Evolutionary conservation across 1,284 basidiomycete genomes (phyloP), one percentile per base, ranked within the genome.

Genomic region (Rugiboletus extremiorientalis): DNA sequence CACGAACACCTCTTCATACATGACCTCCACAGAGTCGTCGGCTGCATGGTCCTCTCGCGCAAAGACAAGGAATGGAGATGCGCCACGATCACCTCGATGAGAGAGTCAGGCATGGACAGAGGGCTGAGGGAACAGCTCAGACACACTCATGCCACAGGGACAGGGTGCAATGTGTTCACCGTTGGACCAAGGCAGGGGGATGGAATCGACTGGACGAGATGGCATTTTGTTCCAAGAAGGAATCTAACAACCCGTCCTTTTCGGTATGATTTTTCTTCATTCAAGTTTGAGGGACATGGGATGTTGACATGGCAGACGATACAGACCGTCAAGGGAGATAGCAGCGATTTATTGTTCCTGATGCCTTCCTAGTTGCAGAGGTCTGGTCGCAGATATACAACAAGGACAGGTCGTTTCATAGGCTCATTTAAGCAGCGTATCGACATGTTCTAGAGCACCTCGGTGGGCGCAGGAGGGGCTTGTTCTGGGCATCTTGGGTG

Each of bases 131-230:
- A 66, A 8, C 70, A 68, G 20, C 71, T 89, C 20, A 69, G 63
- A 5, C 65, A 73, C 2, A 70, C 78, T 2, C 81, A 90, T 54
- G 76, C 92, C 33, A 81, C 88, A 37, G 87, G 92, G 31, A 81
- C 86, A n/a, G n/a, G n/a, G n/a, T n/a, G n/a, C n/a, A n/a, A n/a
- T n/a, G 52, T 72, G 85, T 10, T 74, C 82, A 2, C 65, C 71
- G 18, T 79, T 91, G 76, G 90, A 92, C 65, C 86, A 89, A 63
- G 90, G 91, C 1, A 90, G 87, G 84, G 77, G 81, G 59, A 81
- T 85, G 52, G 62, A 90, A 89, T 63, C 90, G 91, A 2, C 66
- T 92, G 28, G 79, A 86, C 43, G 77, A 72, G 30, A 82, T 91
- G 54, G 82, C 78, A 64, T 92, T 92, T 65, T 92, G 91, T 65